Conservation (phyloP, 2,329 filamentous ascomycete species). For the Penicillium griseofulvum region DNA sequence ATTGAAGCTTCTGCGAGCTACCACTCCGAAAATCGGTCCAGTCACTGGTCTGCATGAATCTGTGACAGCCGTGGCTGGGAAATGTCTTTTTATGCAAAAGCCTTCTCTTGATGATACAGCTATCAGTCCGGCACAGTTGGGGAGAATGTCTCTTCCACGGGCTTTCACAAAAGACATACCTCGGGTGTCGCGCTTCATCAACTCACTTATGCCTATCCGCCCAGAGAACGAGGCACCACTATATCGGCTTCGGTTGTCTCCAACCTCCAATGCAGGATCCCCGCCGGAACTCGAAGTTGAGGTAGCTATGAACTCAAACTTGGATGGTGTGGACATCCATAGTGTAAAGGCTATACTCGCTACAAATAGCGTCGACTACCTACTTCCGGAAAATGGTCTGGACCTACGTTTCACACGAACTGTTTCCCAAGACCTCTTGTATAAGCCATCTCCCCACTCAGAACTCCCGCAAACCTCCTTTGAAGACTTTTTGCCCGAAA, state of each 20-base stretch:
- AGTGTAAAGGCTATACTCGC: slow-evolving; percentile 30
- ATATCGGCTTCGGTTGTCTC: slow-evolving; percentile 35
- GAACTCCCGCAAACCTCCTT: slow-evolving; percentile 32
- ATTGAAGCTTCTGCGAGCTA: slow-evolving; percentile 29
- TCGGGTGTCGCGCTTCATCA: slow-evolving; percentile 32
- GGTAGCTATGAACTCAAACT: slow-evolving; percentile 12
- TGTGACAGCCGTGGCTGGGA: slow-evolving; percentile 39
- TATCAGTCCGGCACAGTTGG: slow-evolving; percentile 33
- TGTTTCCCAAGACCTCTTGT: slow-evolving; percentile 30
- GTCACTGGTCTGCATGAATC: slow-evolving; percentile 27
- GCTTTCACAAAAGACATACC: slow-evolving; percentile 37
- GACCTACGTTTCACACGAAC: slow-evolving; percentile 42
- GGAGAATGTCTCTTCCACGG: slow-evolving; percentile 28
- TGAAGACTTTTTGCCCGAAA: slow-evolving; percentile 23
- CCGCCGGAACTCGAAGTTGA: slow-evolving; percentile 39
- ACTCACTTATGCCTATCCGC: slow-evolving; percentile 21
- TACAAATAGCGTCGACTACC: slow-evolving; percentile 37
- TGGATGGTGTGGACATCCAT: slow-evolving; percentile 22
- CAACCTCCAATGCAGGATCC: slow-evolving; percentile 25
- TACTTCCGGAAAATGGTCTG: slow-evolving; percentile 38
- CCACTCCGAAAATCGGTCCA: background rate
- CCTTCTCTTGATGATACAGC: slow-evolving; percentile 17
- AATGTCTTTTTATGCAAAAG: slow-evolving; percentile 37
- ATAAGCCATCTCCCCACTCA: background rate
- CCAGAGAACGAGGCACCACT: slow-evolving; percentile 11